Base-by-base conservation (phyloP, 2,329 filamentous ascomycete species). In the Fusarium nygamai region DNA sequence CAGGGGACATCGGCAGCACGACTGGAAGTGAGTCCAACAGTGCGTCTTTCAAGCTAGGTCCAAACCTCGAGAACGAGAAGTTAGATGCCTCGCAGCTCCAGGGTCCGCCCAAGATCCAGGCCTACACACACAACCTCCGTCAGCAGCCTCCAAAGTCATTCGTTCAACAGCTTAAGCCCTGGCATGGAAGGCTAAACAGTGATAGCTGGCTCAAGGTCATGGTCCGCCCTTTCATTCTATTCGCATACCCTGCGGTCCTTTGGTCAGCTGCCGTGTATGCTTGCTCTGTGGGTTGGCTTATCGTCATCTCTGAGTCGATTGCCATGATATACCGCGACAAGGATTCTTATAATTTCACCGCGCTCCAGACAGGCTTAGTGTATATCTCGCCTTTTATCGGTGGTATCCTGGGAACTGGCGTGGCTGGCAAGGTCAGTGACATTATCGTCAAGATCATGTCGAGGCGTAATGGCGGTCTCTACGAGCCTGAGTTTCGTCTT, bases 381-480 rank as follows among this genome's bases (percentile, higher is more conserved):
- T 98, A 98, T 81, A 87, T 98, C 51, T 95, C 93, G 0, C 96
- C 96, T 0, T 98, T 98, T 78, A 84, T 98, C 9, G 95, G 95
- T 20, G 95, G 94, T 13, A 88, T 98, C 9, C 86, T 98, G 0
- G 96, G 96, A n/a, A 98, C 95, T 0, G 95, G 92, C 0, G 94
- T 98, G 0, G 96, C 96, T 0, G 96, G 96, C 46, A 94, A 93
- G 79, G 88, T 98, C 19, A 96, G 93, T 8, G 96, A 98, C 78
- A 78, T 96, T 5, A 91, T 98, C 54, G 95, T 98, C 11, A 91
- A 91, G 60, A 92, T 86, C 67, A 94, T 98, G 92, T 89, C 94
- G 5, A 89, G 92, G 41, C 91, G 92, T 34, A 98, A 98, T 76
- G 94, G 94, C n/a, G 96, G 96, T 5, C 86, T 98, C 6, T 98